Percentiles rank a stretch among this genome's conserved stretches.
phyloP scores from a whole-genome alignment of 148 eudicot genomes.

The Amaranthus cruentus region DNA sequence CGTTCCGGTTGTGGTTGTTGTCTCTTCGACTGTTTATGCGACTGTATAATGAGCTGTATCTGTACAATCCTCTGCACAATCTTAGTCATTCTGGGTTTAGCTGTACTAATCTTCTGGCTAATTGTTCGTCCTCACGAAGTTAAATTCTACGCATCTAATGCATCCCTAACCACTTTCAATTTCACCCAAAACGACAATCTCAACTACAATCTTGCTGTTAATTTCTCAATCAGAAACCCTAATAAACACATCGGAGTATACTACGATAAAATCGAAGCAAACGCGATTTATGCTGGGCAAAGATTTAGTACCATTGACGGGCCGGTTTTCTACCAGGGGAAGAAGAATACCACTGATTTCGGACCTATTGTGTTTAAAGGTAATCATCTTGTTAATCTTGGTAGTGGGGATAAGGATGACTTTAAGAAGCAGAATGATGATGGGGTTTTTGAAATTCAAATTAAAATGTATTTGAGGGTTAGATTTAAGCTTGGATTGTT shows the following conservation, averaged over 20 bases:
- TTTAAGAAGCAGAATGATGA: slow-evolving; percentile 32
- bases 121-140: slow-evolving; percentile 55
- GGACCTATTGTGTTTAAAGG: slow-evolving; percentile 33
- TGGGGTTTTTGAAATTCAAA: slow-evolving; percentile 36
- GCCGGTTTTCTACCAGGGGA: slow-evolving; percentile 46
- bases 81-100: slow-evolving; percentile 33
- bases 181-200: slow-evolving; percentile 38
- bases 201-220: slow-evolving; percentile 53
- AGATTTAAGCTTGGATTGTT: too few relatives aligned
- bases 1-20: slow-evolving; percentile 34
- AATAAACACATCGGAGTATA: slow-evolving; percentile 57
- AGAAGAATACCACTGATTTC: slow-evolving; percentile 40
- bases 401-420: slow-evolving; percentile 13
- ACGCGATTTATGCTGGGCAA: slow-evolving; percentile 40
- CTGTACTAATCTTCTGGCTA: slow-evolving; percentile 45
- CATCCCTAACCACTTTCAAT: slow-evolving; percentile 49
- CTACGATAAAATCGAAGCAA: slow-evolving; percentile 54
- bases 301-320: slow-evolving; percentile 22
- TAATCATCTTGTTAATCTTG: slow-evolving; percentile 29
- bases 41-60: slow-evolving; percentile 42
- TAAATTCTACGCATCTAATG: slow-evolving; percentile 51
- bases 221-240: slow-evolving; percentile 60
- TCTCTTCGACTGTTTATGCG: slow-evolving; percentile 43
- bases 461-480: too few relatives aligned
- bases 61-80: slow-evolving; percentile 42